Evolutionary conservation across 2,329 filamentous ascomycete genomes (phyloP), one percentile per base, ranked within the genome.

Genomic region (Chaetomium globosum): DNA sequence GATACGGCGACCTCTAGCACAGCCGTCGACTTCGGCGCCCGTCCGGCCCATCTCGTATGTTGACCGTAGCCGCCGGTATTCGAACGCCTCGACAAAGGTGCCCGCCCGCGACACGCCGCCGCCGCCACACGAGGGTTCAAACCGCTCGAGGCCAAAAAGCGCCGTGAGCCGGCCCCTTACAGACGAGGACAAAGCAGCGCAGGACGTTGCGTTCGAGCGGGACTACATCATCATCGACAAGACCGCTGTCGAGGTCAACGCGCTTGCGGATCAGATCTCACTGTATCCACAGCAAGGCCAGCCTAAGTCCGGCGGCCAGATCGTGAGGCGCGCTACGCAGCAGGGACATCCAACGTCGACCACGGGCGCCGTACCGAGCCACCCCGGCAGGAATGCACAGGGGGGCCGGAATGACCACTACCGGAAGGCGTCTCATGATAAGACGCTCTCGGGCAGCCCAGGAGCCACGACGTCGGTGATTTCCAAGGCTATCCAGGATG

Each of bases 151-250:
- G 70, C 77, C 33, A n/a, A 65, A 64, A 56, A 64, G 61, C 57
- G 64, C 59, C 5, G 28, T 33, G 8, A 51, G 49, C 28, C 59
- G 57, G 70, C 75, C 23, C 3, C 58, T 68, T 10, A 77, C 78
- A 64, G 89, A 90, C 69, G 87, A 87, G 65, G 88, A 90, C 72
- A 86, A 82, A 74, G 90, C 89, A 3, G 92, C 91, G 2, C 91
- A 96, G 72, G 94, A 98, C 69, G 88, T 96, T 57, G 91, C 91
- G 1, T 90, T 96, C 71, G 93, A 97, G 75, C 87, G 94, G 69
- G 95, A 98, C 70, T 99, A 98, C 73, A 94, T 99, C 23, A 83
- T 98, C 30, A 92, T 99, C 13, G 95, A 99, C 79, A 97, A 97
- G 80, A 88, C 90, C 69, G 90, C 93, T 23, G 93, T 99, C 12